Percentiles rank a stretch among this genome's conserved stretches.
These are phyloP conservation scores for Crataegus laevigata DNA, from an alignment of 306 rosid species.

Conservation along the genomic window DNA sequence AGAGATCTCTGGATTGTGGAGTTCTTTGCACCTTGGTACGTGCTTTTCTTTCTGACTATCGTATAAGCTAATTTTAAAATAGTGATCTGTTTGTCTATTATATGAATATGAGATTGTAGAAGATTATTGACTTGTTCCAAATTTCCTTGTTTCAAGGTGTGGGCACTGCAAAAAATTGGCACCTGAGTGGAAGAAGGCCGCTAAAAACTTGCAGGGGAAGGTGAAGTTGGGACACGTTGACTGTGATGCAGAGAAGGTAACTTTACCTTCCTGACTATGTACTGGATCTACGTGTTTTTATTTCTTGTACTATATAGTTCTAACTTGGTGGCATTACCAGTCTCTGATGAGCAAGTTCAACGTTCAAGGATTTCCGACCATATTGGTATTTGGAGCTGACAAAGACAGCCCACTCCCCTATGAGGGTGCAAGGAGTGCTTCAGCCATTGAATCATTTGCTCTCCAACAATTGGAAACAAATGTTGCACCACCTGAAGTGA, in stretches of 20 bases:
- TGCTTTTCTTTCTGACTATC: background rate
- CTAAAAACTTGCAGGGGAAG: constrained; percentile 75
- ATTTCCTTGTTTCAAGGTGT: constrained; percentile 54
- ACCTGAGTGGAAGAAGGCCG: constrained; percentile 94
- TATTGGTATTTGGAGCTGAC: constrained; percentile 90
- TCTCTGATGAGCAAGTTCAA: constrained; percentile 94
- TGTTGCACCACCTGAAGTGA: constrained; percentile 88
- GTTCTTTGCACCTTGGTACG: constrained; percentile 97
- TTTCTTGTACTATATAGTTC: constrained; percentile 9
- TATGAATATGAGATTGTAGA: background rate
- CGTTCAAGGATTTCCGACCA: constrained; percentile 97
- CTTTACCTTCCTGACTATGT: background rate
- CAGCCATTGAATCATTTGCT: constrained; percentile 86
- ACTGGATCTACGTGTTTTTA: background rate
- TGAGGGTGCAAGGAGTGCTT: constrained; percentile 84
- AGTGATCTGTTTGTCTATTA: background rate
- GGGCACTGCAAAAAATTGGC: constrained; percentile 96
- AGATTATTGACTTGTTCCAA: constrained; percentile 1
- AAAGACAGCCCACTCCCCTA: constrained; percentile 83
- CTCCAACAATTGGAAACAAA: constrained; percentile 79
- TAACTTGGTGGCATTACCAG: constrained; percentile 42
- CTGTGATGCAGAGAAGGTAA: constrained; percentile 94
- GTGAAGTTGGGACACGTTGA: constrained; percentile 95
- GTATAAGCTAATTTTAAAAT: background rate
- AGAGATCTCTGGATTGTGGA: constrained; percentile 98